These are phyloP conservation scores for Cinnamomum chago DNA, from an alignment of 164 flowering plant genomes.

Conservation along the genomic window DNA sequence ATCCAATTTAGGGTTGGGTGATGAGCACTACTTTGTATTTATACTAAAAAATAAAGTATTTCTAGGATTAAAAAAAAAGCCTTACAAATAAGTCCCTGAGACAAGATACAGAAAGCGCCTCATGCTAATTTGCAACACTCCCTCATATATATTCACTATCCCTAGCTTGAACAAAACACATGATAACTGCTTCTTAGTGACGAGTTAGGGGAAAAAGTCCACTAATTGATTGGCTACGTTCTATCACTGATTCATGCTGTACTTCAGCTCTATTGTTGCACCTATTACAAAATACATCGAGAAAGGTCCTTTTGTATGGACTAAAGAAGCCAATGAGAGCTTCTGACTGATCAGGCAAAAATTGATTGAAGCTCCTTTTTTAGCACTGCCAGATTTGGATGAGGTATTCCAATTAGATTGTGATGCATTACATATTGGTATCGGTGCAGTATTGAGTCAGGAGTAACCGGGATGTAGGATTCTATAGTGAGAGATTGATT, in stretches of 20 bases:
- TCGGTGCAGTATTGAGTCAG: neutral
- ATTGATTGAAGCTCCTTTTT: neutral
- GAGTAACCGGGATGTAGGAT: neutral
- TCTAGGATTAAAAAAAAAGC: too few relatives aligned
- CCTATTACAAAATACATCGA: neutral
- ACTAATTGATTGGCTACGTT: neutral
- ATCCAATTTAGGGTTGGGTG: too few relatives aligned
- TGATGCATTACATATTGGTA: neutral
- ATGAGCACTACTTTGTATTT: too few relatives aligned
- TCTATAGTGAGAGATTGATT: neutral
- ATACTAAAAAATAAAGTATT: too few relatives aligned
- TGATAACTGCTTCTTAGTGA: too few relatives aligned
- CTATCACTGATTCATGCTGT: neutral
- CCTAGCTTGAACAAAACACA: too few relatives aligned
- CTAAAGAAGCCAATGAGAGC: neutral
- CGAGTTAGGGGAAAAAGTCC: too few relatives aligned
- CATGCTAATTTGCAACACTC: too few relatives aligned
- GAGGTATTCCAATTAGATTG: neutral
- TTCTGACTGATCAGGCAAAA: neutral
- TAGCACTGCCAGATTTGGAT: neutral
- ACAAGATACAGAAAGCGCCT: too few relatives aligned
- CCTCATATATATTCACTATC: too few relatives aligned
- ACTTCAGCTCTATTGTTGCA: neutral
- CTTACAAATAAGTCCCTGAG: too few relatives aligned
- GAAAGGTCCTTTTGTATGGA: neutral